Evolutionary conservation across 139 green algal species (phyloP), one percentile per base, ranked within the genome.

Genomic region (Zygnema circumcarinatum): DNA sequence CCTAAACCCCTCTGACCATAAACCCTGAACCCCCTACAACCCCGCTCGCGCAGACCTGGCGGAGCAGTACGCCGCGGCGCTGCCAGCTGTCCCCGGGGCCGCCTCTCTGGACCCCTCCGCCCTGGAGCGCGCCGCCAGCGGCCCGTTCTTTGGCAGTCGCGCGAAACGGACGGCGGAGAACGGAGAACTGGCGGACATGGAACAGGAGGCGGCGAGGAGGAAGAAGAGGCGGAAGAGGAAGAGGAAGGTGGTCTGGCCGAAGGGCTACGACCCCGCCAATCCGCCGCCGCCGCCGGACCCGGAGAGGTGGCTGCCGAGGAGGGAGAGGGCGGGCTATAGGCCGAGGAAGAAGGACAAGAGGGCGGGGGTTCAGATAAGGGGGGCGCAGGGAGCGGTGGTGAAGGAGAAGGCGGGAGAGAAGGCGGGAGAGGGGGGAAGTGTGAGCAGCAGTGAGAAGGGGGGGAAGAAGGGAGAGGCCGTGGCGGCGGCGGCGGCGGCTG

Each of bases 291-390:
- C 90, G 21, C 95, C 96, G 0, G 95, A 99, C 88, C 96, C 97
- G 0, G 96, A 99, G 92, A 94, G 96, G 67, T 99, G 96, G 96
- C 92, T 99, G 81, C 96, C 96, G 56, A 97, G 97, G 91, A 97
- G 95, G 93, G 94, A 99, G 85, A 93, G 96, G 42, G 90, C 91
- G 33, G 95, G 96, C 7, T 94, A 91, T 36, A 94, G 93, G 75
- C 52, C 84, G 22, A 87, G 54, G 52, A 76, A 81, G 74, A 87
- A 89, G 52, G 76, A 89, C 38, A 89, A 87, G 67, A 53, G 67
- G 25, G 54, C 36, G 31, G 67, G 39, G 29, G 67, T 42, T 52
- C 69, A 78, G 16, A 38, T 87, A 36, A n/a, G 81, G 25, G 81
- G 81, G 38, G 81, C 81, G 31, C 81, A 87, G 38, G 81, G 81